Conservation (phyloP, 495 filamentous ascomycete genomes). For the Chaetomidium leptoderma region DNA sequence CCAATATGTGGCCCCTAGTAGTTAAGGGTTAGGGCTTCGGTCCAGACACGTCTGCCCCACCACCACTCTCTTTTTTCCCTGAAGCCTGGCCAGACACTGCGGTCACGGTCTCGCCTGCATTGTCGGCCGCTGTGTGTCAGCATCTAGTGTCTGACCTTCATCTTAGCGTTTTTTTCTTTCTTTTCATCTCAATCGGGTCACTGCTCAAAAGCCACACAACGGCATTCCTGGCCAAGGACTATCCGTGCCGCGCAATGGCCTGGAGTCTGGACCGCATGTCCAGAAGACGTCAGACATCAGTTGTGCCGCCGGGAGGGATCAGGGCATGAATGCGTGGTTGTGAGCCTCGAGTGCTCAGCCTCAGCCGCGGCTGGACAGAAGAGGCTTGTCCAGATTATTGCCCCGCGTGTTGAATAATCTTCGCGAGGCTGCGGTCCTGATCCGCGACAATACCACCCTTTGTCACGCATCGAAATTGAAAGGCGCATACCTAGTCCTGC, state of each 20-base stretch:
- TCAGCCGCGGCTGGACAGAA: constrained; percentile 6
- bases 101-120: neutral
- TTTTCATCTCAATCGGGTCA: neutral
- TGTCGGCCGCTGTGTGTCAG: neutral
- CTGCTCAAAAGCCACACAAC: neutral
- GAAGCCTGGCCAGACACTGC: no score
- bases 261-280: neutral
- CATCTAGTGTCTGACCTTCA: neutral
- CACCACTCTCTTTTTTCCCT: no score
- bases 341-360: constrained; percentile 7
- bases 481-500: neutral
- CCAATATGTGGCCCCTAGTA: no score
- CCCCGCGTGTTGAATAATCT: no score
- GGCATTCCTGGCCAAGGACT: neutral
- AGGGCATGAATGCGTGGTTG: neutral
- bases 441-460: neutral
- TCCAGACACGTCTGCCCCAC: no score
- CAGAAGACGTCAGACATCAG: neutral
- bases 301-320: constrained; percentile 3
- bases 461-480: neutral
- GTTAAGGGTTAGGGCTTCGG: no score
- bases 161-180: neutral
- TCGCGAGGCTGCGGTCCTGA: neutral
- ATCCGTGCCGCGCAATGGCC: neutral
- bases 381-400: no score